Evolutionary conservation across 2,329 filamentous ascomycete species (phyloP).

Genomic region (Chrysoporthe puriensis): DNA sequence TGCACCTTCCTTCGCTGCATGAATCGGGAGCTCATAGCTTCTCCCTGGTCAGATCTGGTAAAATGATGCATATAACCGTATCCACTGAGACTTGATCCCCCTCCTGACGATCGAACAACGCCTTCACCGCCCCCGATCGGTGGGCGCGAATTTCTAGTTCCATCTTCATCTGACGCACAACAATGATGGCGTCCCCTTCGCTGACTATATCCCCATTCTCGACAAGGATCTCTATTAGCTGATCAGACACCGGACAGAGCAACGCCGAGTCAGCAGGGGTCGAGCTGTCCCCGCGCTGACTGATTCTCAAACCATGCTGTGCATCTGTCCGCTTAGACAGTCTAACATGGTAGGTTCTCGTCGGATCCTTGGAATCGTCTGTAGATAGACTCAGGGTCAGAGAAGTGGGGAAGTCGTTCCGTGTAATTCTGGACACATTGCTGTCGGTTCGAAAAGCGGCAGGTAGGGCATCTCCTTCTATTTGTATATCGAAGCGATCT

Average conservation of each 20-base stretch:
- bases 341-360: slow-evolving; percentile 12
- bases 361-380: slow-evolving; percentile 41
- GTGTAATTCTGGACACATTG: slow-evolving; percentile 48
- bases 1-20: background rate
- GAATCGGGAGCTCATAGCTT: slow-evolving; percentile 17
- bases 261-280: slow-evolving; percentile 4
- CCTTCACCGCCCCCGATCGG: slow-evolving; percentile 50
- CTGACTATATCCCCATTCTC: slow-evolving; percentile 52
- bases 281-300: background rate
- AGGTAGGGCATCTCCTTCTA: background rate
- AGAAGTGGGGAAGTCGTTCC: slow-evolving; percentile 57
- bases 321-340: slow-evolving; percentile 18
- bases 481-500: slow-evolving; percentile 13
- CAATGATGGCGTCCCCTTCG: slow-evolving; percentile 57
- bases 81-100: slow-evolving; percentile 61
- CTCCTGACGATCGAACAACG: slow-evolving; percentile 56
- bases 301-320: background rate
- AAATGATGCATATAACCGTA: slow-evolving; percentile 43
- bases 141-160: slow-evolving; percentile 63
- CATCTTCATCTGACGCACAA: slow-evolving; percentile 72
- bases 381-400: slow-evolving; percentile 57
- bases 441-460: background rate
- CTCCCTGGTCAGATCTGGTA: slow-evolving; percentile 11
- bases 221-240: slow-evolving; percentile 62
- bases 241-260: slow-evolving; percentile 49